Evolutionary conservation across 148 eudicot species (phyloP).

Genomic region (Polygonum maritimum): DNA sequence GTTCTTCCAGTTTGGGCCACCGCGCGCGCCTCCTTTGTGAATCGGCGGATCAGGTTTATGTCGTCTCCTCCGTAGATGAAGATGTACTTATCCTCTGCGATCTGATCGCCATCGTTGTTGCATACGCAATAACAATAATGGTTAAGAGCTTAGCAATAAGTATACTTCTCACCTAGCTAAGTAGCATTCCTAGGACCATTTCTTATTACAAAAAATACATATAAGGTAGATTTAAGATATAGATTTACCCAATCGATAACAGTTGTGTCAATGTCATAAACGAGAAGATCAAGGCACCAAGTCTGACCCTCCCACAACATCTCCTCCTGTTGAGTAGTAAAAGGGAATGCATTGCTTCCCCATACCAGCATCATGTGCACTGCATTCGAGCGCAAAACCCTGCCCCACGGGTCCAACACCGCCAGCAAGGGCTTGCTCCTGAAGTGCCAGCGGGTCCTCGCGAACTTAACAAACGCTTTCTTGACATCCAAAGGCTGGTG

Average conservation of each 20-base stretch:
- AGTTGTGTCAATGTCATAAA: slow-evolving; percentile 38
- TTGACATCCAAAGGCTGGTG: slow-evolving; percentile 37
- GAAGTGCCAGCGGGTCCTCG: slow-evolving; percentile 44
- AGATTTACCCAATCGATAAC: slow-evolving; percentile 39
- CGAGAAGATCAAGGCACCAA: slow-evolving; percentile 59
- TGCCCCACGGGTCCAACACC: slow-evolving; percentile 51
- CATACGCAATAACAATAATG: background rate
- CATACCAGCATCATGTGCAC: slow-evolving; percentile 80
- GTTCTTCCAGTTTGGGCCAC: slow-evolving; percentile 35
- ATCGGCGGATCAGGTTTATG: slow-evolving; percentile 32
- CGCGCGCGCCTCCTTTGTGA: slow-evolving; percentile 23
- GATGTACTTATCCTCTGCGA: slow-evolving; percentile 34
- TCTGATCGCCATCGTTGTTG: slow-evolving; percentile 13
- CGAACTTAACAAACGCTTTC: slow-evolving; percentile 33
- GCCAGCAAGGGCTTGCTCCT: slow-evolving; percentile 46
- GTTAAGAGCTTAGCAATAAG: too few species aligned
- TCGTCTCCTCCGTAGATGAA: slow-evolving; percentile 44
- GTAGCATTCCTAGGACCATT: too few species aligned
- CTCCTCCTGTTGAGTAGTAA: slow-evolving; percentile 41
- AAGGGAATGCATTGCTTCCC: slow-evolving; percentile 61
- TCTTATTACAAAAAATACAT: too few species aligned
- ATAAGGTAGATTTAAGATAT: too few species aligned
- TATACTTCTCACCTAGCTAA: too few species aligned
- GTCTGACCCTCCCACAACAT: slow-evolving; percentile 42
- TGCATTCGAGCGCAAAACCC: slow-evolving; percentile 51